A percentile compares a stretch with the other conserved stretches of the same genome.
phyloP scores from a whole-genome alignment of 805 yeast species.

The Kurtzmaniella fragi region DNA sequence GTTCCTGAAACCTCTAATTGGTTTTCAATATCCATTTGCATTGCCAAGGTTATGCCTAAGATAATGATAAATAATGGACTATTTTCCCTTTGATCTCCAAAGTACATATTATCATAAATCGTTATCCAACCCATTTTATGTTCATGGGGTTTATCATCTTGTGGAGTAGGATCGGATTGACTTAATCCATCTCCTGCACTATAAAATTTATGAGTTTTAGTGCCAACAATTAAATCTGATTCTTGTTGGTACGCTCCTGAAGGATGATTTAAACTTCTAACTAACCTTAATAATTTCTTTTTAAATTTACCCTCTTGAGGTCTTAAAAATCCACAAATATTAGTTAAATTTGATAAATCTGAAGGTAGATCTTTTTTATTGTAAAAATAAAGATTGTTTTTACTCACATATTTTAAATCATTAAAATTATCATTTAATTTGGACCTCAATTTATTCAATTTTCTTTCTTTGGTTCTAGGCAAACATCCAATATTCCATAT shows the following conservation, averaged over 20 bases:
- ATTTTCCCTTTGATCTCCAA: constrained; percentile 9
- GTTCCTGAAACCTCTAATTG: constrained; percentile 13
- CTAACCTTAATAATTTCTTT: constrained; percentile 32
- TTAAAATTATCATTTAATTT: constrained; percentile 8
- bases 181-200: constrained; percentile 54
- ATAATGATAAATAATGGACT: constrained; percentile 51
- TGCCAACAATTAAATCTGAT: constrained; percentile 19
- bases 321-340: constrained; percentile 31
- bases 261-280: constrained; percentile 17
- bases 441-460: constrained; percentile 16
- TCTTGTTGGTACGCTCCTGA: constrained; percentile 4
- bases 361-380: constrained; percentile 21
- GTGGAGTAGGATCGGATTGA: constrained; percentile 32
- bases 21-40: constrained; percentile 33
- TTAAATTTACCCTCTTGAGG: constrained; percentile 34
- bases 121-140: constrained; percentile 64
- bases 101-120: constrained; percentile 43
- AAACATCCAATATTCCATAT: constrained; percentile 42
- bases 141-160: constrained; percentile 59
- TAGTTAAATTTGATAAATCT: constrained; percentile 6
- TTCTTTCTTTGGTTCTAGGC: constrained; percentile 33
- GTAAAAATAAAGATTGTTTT: constrained; percentile 31
- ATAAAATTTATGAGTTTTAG: constrained; percentile 27
- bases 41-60: constrained; percentile 49
- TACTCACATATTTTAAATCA: constrained; percentile 25